Conservation (phyloP, 306 rosid species). For the Vigna trinervia region DNA sequence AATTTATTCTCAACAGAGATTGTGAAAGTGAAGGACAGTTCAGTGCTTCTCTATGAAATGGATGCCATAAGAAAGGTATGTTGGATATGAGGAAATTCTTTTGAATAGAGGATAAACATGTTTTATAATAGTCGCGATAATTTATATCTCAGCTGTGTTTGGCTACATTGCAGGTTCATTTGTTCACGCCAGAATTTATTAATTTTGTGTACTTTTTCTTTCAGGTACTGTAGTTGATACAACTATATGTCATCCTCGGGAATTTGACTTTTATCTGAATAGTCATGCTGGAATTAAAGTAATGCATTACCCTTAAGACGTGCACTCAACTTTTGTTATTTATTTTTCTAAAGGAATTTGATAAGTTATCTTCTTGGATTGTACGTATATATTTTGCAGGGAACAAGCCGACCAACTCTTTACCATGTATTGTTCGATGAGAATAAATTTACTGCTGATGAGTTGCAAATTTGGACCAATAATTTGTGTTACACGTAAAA, state of each 20-base stretch:
- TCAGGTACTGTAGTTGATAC: slow-evolving; percentile 85
- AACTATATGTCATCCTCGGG: slow-evolving; percentile 68
- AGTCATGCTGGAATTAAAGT: slow-evolving; percentile 92
- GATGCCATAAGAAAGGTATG: slow-evolving; percentile 88
- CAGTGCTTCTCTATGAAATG: slow-evolving; percentile 76
- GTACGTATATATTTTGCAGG: slow-evolving; percentile 41
- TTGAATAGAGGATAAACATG: not conserved
- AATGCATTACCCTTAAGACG: not conserved
- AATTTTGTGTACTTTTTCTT: not conserved
- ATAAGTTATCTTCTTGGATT: not conserved
- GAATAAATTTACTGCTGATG: slow-evolving; percentile 38
- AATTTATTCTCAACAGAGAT: slow-evolving; percentile 58
- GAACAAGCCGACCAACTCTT: slow-evolving; percentile 55
- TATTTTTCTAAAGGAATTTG: not conserved
- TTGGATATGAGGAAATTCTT: not conserved
- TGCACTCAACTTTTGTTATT: not conserved
- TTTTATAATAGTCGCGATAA: slow-evolving; percentile 8
- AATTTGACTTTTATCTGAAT: slow-evolving; percentile 75
- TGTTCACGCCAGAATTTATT: not conserved
- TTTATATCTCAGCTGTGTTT: not conserved
- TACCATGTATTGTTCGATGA: slow-evolving; percentile 56
- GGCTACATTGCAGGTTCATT: too few relatives aligned
- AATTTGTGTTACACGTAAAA: slow-evolving; percentile 55
- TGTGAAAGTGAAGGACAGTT: slow-evolving; percentile 92
- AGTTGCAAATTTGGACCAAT: slow-evolving; percentile 47